Evolutionary conservation across 2,329 filamentous ascomycete species (phyloP).

Genomic region (Dryadomyces sulphureus): DNA sequence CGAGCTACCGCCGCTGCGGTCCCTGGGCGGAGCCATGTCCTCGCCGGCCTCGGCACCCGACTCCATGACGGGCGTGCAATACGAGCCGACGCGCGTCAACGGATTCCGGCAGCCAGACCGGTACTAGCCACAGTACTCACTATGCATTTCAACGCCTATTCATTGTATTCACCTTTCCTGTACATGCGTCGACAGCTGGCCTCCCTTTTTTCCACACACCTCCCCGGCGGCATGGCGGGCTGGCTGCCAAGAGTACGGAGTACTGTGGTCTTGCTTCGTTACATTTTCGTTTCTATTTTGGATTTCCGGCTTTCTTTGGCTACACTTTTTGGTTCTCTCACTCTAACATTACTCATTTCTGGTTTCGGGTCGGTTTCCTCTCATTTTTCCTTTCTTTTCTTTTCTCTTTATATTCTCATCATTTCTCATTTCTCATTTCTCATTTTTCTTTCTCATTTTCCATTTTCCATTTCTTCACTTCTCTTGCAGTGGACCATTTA

Average conservation of each 20-base stretch:
- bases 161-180: not conserved
- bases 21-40: conserved; percentile 28
- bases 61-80: conserved; percentile 53
- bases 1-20: conserved; percentile 42
- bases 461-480: not conserved
- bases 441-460: not conserved
- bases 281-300: not conserved
- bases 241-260: too few species aligned
- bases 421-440: not conserved
- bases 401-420: not conserved
- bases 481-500: not conserved
- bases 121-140: too few species aligned
- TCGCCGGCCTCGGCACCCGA: conserved; percentile 24
- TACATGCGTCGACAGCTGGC: not conserved
- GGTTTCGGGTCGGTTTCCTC: not conserved
- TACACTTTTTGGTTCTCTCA: not conserved
- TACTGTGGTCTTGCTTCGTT: too few species aligned
- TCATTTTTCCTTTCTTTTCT: not conserved
- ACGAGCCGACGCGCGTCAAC: conserved; percentile 33
- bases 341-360: not conserved
- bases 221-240: too few species aligned
- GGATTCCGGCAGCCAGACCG: conserved; percentile 24
- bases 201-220: not conserved
- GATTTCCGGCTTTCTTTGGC: not conserved
- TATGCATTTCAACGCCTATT: not conserved